phyloP scores from a whole-genome alignment of 208 protist genomes.

The Wallacemonas rigidus region DNA sequence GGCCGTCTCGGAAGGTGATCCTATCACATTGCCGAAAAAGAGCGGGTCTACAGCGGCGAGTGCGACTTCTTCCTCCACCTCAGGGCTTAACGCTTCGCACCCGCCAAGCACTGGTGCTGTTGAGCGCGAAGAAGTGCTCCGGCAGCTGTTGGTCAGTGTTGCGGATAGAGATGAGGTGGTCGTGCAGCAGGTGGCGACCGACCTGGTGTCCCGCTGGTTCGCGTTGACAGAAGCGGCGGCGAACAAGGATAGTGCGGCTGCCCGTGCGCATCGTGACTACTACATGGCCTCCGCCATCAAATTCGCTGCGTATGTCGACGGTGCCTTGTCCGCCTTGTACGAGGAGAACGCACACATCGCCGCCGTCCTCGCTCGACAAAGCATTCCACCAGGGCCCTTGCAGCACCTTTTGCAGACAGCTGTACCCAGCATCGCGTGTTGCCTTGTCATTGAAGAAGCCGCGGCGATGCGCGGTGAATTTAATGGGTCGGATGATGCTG shows the following conservation, averaged over 20 bases:
- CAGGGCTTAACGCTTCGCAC: too few species aligned
- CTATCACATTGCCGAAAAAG: neutral
- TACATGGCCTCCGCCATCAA: slow-evolving; percentile 68
- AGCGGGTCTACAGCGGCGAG: neutral
- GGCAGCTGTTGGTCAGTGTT: slow-evolving; percentile 31
- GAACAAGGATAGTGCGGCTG: neutral
- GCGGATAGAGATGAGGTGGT: slow-evolving; percentile 47
- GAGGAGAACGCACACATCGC: slow-evolving; percentile 61
- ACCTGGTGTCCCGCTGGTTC: slow-evolving; percentile 53
- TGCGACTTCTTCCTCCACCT: too few species aligned
- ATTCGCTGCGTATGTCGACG: slow-evolving; percentile 54
- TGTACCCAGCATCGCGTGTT: slow-evolving; percentile 65
- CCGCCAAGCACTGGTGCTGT: too few species aligned
- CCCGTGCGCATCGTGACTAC: slow-evolving; percentile 37
- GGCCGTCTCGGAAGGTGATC: neutral
- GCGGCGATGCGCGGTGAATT: slow-evolving; percentile 4
- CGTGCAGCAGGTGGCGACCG: slow-evolving; percentile 50
- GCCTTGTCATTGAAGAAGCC: slow-evolving; percentile 59
- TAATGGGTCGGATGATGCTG: neutral
- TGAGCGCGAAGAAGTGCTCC: slow-evolving; percentile 9
- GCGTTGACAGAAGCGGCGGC: neutral
- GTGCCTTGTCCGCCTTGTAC: slow-evolving; percentile 42
- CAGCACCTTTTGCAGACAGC: slow-evolving; percentile 34
- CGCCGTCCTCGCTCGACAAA: slow-evolving; percentile 43
- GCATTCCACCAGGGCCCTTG: slow-evolving; percentile 17